Evolutionary conservation across 306 rosid genomes (phyloP).

Genomic region (Sesbania bispinosa): DNA sequence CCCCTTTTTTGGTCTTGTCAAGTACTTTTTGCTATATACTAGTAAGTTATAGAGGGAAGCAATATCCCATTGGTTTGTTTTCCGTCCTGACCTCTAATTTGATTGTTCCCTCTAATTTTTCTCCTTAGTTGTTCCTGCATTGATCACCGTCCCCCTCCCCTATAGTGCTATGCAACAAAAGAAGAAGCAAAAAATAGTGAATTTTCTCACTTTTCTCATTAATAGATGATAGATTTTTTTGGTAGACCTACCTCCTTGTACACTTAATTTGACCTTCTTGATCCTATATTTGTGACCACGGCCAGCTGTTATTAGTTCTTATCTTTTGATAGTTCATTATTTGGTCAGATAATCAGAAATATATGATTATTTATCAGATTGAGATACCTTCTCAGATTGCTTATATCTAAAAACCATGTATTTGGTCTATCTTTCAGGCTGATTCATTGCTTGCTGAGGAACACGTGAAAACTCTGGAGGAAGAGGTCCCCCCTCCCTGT

Average conservation of each 20-base stretch:
- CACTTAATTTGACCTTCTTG: not conserved
- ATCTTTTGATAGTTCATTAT: not conserved
- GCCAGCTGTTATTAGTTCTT: not conserved
- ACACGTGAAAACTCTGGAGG: constrained; percentile 49
- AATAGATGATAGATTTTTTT: not conserved
- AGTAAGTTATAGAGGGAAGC: not conserved
- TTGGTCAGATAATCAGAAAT: not conserved
- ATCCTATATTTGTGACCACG: not conserved
- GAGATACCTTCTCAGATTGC: not conserved
- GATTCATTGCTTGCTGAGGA: constrained; percentile 38
- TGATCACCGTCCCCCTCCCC: not conserved
- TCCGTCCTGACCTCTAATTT: not conserved
- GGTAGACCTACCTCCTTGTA: not conserved
- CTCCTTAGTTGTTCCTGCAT: not conserved
- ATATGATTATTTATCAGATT: not conserved
- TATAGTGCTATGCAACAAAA: not conserved
- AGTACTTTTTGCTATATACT: too few relatives aligned
- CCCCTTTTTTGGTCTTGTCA: too few relatives aligned
- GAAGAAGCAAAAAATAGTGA: not conserved
- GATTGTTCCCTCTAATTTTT: not conserved
- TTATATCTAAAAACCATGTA: not conserved
- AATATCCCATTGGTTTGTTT: not conserved
- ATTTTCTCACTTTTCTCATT: not conserved
- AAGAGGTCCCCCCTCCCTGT: constrained; percentile 50
- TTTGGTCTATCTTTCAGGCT: constrained; percentile 34